These are phyloP conservation scores for Agaricales sp. DNA, from an alignment of 1,284 basidiomycete species.

Conservation along the genomic window DNA sequence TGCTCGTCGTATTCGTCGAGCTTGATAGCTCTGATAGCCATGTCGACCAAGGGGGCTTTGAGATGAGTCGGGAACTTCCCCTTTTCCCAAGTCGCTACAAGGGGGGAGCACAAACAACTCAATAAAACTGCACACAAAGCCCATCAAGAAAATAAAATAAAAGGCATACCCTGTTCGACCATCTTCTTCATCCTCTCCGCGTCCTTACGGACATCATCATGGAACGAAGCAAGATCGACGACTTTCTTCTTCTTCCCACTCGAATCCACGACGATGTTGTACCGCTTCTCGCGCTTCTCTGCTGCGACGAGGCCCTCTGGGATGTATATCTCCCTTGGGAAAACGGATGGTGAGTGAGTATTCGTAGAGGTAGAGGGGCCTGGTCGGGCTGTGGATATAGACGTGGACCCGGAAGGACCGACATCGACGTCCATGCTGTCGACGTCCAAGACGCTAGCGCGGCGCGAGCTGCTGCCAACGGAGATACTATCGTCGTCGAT, in stretches of 20 bases:
- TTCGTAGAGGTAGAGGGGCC: too few relatives aligned
- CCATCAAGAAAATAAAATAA: not conserved
- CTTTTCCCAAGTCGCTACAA: constrained; percentile 62
- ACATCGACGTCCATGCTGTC: not conserved
- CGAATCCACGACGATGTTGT: constrained; percentile 24
- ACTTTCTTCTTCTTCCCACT: constrained; percentile 60
- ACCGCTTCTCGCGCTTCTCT: constrained; percentile 41
- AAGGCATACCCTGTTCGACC: constrained; percentile 43
- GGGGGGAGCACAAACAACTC: not conserved
- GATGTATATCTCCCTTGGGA: too few relatives aligned
- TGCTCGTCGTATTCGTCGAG: constrained; percentile 86
- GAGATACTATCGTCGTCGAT: not conserved
- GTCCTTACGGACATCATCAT: constrained; percentile 53
- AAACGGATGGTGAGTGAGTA: too few relatives aligned
- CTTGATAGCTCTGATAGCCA: constrained; percentile 72
- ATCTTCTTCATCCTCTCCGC: constrained; percentile 54
- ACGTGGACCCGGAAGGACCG: not conserved
- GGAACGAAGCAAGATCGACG: constrained; percentile 59
- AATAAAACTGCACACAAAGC: not conserved
- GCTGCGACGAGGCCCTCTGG: constrained; percentile 20
- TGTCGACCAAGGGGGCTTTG: constrained; percentile 62
- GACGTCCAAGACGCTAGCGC: not conserved
- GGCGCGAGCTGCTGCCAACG: not conserved
- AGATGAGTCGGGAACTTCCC: constrained; percentile 82
- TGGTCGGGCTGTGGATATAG: not conserved